Conservation (phyloP, 495 filamentous ascomycete species). For the Schizothecium vesticola region DNA sequence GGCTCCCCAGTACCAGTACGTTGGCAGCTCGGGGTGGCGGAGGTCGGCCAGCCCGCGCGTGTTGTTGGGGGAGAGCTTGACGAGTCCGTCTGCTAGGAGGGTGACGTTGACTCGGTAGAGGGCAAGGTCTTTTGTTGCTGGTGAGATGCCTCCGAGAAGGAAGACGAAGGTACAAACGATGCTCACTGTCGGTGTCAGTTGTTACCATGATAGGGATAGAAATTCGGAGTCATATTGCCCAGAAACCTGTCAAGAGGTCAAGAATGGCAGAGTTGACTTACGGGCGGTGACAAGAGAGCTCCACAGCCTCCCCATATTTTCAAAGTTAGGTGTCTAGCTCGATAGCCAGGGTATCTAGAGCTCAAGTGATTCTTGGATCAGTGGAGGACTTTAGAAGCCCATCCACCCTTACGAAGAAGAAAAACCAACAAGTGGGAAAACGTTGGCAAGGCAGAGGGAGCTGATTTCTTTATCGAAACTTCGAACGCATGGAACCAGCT, state of each 20-base stretch:
- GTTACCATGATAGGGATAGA: too few relatives aligned
- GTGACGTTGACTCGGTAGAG: conserved; percentile 8
- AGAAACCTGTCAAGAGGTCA: not conserved
- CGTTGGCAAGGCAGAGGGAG: not conserved
- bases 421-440: not conserved
- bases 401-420: not conserved
- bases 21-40: not conserved
- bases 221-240: too few relatives aligned
- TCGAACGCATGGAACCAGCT: not conserved
- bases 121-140: not conserved
- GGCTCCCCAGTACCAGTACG: not conserved
- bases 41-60: not conserved
- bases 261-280: not conserved
- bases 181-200: not conserved
- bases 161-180: not conserved
- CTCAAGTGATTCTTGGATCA: not conserved
- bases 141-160: conserved; percentile 1
- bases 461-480: not conserved
- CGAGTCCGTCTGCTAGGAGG: not conserved
- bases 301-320: not conserved
- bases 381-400: not conserved
- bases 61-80: not conserved
- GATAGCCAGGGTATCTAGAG: not conserved
- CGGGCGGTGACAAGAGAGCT: not conserved
- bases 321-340: not conserved